Evolutionary conservation across 371 early-diverging fungal species (phyloP).

Genomic region (Mortierella sp.): DNA sequence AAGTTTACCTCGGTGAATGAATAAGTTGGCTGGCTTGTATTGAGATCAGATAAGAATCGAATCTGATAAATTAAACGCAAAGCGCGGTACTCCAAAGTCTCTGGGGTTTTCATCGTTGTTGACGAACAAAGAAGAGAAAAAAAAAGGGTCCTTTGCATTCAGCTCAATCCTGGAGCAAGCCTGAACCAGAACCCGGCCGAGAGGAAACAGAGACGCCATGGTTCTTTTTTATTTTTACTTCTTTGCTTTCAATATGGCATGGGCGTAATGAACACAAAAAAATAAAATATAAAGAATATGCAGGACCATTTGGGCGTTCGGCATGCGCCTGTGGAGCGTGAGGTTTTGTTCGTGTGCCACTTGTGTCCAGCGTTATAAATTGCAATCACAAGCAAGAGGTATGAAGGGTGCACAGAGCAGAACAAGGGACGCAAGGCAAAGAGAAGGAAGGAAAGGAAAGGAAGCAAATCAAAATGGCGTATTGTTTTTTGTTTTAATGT

Average conservation of each 20-base stretch:
- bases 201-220: not conserved
- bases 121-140: not conserved
- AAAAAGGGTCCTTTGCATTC: not conserved
- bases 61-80: not conserved
- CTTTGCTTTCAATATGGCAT: not conserved
- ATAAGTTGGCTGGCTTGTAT: not conserved
- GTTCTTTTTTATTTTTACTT: not conserved
- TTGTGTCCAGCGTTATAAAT: not conserved
- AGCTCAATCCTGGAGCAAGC: not conserved
- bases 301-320: not conserved
- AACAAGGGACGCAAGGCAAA: not conserved
- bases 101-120: not conserved
- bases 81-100: not conserved
- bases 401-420: not conserved
- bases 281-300: too few relatives aligned
- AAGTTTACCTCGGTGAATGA: not conserved
- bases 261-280: not conserved
- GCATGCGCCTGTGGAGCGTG: slow-evolving; percentile 4
- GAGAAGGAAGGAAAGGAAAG: too few relatives aligned
- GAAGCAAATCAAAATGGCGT: not conserved
- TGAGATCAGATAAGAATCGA: slow-evolving; percentile 2
- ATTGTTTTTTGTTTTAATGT: not conserved
- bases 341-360: not conserved
- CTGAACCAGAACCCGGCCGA: not conserved
- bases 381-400: not conserved